These are phyloP conservation scores for Malus hybrid DNA, from an alignment of 331 rosid species.

Conservation along the genomic window DNA sequence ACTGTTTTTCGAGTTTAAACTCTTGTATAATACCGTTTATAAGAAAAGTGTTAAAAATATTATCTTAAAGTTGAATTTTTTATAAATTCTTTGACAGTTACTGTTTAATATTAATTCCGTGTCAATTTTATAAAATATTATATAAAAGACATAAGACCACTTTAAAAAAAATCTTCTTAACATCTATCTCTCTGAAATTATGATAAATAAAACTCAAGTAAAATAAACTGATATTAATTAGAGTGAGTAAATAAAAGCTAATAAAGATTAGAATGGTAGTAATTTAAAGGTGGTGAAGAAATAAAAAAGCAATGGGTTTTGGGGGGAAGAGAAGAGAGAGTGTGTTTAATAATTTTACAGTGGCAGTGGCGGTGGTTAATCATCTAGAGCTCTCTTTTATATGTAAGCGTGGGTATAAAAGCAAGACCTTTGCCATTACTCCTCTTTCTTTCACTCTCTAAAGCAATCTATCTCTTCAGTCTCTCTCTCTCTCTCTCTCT, in stretches of 20 bases:
- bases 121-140: too few relatives aligned
- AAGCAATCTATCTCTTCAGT: background rate
- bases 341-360: constrained; percentile 31
- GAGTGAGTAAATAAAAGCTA: background rate
- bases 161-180: rapidly evolving
- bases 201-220: background rate
- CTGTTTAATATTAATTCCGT: too few relatives aligned
- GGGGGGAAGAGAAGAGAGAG: constrained; percentile 17
- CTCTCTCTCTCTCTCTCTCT: too few relatives aligned
- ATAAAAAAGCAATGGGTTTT: background rate
- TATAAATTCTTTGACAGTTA: rapidly evolving
- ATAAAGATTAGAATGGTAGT: background rate
- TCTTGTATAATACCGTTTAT: too few relatives aligned
- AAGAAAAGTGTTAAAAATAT: too few relatives aligned
- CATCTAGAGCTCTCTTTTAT: constrained; percentile 82
- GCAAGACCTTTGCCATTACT: constrained; percentile 24
- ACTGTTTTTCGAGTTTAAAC: too few relatives aligned
- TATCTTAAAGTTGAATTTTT: too few relatives aligned
- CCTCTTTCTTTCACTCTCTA: constrained; percentile 17
- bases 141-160: too few relatives aligned
- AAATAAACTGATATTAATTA: background rate
- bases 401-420: constrained; percentile 89
- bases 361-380: constrained; percentile 95
- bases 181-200: too few relatives aligned
- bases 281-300: constrained; percentile 8